Evolutionary conservation across 345 rosid species (phyloP).

Genomic region (Eucalyptus lansdowneana): DNA sequence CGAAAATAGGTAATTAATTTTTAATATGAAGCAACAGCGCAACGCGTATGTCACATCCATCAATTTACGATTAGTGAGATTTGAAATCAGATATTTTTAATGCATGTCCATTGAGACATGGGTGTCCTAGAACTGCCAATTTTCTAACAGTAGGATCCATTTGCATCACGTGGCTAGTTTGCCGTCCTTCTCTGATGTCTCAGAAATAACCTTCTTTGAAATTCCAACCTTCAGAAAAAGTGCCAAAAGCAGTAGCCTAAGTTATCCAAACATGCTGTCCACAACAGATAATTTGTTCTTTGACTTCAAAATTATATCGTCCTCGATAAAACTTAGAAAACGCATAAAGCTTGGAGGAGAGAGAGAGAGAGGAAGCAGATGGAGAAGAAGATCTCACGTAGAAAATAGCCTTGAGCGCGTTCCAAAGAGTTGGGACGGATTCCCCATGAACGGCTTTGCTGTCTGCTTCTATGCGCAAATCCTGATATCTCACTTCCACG

Average conservation of each 20-base stretch:
- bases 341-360: not conserved
- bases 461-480: slow-evolving; percentile 22
- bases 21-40: not conserved
- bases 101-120: not conserved
- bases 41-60: not conserved
- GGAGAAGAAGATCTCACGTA: slow-evolving; percentile 7
- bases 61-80: not conserved
- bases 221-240: not conserved
- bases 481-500: slow-evolving; percentile 23
- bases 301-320: not conserved
- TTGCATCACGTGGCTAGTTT: not conserved
- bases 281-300: not conserved
- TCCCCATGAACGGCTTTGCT: slow-evolving; percentile 21
- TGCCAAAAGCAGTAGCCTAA: not conserved
- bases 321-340: not conserved
- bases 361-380: not conserved
- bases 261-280: not conserved
- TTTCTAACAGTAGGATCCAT: not conserved
- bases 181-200: not conserved
- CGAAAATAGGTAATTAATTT: not conserved
- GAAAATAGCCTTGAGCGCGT: slow-evolving; percentile 3
- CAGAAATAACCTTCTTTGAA: not conserved
- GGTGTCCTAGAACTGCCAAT: not conserved
- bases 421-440: slow-evolving; percentile 29
- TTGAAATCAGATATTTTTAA: not conserved